A percentile compares a stretch with the other conserved stretches of the same genome.
These are phyloP conservation scores for Gyrodon lividus DNA, from an alignment of 768 basidiomycete genomes.

Conservation along the genomic window DNA sequence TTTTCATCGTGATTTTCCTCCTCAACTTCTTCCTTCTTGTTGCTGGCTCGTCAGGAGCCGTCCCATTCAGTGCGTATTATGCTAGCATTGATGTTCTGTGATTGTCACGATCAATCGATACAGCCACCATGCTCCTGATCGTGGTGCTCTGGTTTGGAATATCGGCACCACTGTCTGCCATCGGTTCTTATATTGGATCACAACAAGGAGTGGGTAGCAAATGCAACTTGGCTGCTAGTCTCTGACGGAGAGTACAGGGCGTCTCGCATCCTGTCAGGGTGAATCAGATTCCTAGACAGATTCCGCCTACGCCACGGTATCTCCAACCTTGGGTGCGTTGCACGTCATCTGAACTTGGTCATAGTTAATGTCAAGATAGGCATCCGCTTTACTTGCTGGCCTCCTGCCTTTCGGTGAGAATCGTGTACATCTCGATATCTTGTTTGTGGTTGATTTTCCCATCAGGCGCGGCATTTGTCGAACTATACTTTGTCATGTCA, in stretches of 20 bases:
- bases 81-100: neutral
- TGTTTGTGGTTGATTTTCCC: neutral
- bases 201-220: slow-evolving; percentile 71
- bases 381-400: slow-evolving; percentile 79
- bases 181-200: slow-evolving; percentile 84
- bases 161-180: slow-evolving; percentile 82
- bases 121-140: slow-evolving; percentile 83
- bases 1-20: slow-evolving; percentile 86
- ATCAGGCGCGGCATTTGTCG: slow-evolving; percentile 92
- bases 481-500: slow-evolving; percentile 89
- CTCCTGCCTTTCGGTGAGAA: slow-evolving; percentile 83
- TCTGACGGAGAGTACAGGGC: slow-evolving; percentile 40
- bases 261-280: slow-evolving; percentile 84
- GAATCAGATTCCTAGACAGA: slow-evolving; percentile 94
- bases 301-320: slow-evolving; percentile 85
- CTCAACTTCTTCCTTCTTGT: slow-evolving; percentile 86
- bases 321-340: slow-evolving; percentile 71
- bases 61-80: slow-evolving; percentile 75
- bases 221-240: neutral
- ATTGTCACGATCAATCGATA: neutral
- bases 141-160: slow-evolving; percentile 91
- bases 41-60: slow-evolving; percentile 89
- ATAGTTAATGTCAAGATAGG: slow-evolving; percentile 36
- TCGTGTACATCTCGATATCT: neutral
- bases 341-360: slow-evolving; percentile 1